A percentile compares a stretch with the other conserved stretches of the same genome.
phyloP scores from a whole-genome alignment of 306 rosid species.

The Acacia crassicarpa region DNA sequence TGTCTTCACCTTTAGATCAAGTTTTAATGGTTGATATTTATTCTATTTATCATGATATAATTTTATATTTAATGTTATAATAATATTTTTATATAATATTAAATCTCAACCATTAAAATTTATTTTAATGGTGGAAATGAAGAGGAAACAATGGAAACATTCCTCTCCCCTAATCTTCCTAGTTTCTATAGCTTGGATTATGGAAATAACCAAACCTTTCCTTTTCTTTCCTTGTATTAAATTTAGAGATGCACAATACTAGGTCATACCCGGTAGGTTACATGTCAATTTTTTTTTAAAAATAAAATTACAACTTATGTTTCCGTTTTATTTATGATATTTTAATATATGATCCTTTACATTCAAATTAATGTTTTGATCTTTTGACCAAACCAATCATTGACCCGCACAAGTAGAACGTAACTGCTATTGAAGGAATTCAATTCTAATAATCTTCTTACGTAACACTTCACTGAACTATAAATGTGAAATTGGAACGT shows the following conservation, averaged over 20 bases:
- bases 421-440: neutral
- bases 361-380: neutral
- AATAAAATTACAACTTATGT: neutral
- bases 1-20: too few species aligned
- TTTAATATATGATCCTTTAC: neutral
- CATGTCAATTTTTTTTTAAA: neutral
- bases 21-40: too few species aligned
- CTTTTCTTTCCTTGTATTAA: neutral
- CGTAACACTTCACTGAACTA: neutral
- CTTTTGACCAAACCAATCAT: conserved; percentile 28
- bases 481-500: neutral
- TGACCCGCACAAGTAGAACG: conserved; percentile 15
- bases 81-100: too few species aligned
- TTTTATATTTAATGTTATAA: too few species aligned
- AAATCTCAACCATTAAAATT: too few species aligned
- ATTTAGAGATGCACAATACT: neutral
- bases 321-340: neutral
- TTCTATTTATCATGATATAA: too few species aligned
- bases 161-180: too few species aligned
- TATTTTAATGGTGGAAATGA: too few species aligned
- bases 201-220: neutral
- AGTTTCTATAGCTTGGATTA: neutral
- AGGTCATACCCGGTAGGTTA: neutral
- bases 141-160: too few species aligned
- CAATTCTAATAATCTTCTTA: neutral